Conservation (phyloP, 1,139 yeast species). For the Blastobotrys persicus region DNA sequence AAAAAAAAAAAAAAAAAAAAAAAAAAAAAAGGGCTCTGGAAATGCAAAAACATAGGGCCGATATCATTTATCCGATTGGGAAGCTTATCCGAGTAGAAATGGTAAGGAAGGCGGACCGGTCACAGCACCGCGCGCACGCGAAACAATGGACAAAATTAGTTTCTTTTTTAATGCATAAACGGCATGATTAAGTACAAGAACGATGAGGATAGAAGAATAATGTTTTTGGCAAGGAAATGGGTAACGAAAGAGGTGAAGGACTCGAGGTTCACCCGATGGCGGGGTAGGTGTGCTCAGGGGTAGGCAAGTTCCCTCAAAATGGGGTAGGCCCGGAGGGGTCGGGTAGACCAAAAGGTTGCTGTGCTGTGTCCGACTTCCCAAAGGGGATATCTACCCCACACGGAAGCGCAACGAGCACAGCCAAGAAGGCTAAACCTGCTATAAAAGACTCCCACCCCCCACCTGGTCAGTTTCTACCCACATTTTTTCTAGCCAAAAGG, state of each 20-base stretch:
- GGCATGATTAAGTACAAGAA: not conserved
- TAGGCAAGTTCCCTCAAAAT: not conserved
- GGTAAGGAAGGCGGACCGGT: not conserved
- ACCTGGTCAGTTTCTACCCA: not conserved
- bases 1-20: too few species aligned
- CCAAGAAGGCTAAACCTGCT: not conserved
- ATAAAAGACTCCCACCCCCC: not conserved
- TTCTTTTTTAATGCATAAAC: constrained; percentile 1
- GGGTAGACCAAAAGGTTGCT: not conserved
- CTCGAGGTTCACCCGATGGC: not conserved
- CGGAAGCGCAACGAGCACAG: constrained; percentile 2
- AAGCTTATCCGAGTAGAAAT: not conserved
- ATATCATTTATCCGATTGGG: not conserved
- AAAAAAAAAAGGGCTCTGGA: too few species aligned
- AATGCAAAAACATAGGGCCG: too few species aligned
- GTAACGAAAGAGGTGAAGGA: not conserved
- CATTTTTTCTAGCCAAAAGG: not conserved
- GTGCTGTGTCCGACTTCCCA: not conserved
- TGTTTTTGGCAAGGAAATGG: not conserved
- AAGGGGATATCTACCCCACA: constrained; percentile 9
- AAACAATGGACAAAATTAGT: constrained; percentile 6
- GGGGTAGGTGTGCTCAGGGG: not conserved
- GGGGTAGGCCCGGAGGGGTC: not conserved
- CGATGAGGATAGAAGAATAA: not conserved
- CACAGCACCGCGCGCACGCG: not conserved